Evolutionary conservation across 2,329 filamentous ascomycete genomes (phyloP).

Genomic region (Dactylonectria macrodidyma): DNA sequence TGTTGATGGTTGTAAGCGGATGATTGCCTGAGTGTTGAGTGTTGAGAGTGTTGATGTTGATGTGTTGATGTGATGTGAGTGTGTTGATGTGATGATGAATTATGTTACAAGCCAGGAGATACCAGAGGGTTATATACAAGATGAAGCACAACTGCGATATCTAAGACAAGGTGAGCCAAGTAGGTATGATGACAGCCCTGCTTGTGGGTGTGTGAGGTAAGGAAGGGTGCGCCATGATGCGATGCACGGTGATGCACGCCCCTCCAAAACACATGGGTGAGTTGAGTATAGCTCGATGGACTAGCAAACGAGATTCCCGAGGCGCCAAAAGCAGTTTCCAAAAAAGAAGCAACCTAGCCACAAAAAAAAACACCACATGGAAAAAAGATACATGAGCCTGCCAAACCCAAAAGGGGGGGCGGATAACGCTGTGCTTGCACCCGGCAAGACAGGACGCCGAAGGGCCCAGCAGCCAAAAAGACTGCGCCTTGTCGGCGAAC

Average conservation of each 20-base stretch:
- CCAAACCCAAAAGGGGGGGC: slow-evolving; percentile 27
- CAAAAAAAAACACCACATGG: neutral
- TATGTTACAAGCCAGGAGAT: slow-evolving; percentile 16
- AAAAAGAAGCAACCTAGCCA: slow-evolving; percentile 40
- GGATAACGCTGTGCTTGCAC: neutral
- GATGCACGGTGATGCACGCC: slow-evolving; percentile 12
- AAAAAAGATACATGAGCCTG: neutral
- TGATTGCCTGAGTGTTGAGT: slow-evolving; percentile 13
- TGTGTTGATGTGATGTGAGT: slow-evolving; percentile 14
- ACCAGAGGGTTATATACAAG: slow-evolving; percentile 28
- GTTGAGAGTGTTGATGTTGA: slow-evolving; percentile 9
- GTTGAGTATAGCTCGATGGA: neutral
- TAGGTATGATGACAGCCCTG: neutral
- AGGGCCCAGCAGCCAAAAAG: neutral
- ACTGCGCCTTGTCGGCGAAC: slow-evolving; percentile 37
- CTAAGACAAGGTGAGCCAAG: neutral
- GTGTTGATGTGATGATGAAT: slow-evolving; percentile 30
- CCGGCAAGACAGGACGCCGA: neutral
- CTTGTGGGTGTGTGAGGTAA: slow-evolving; percentile 3
- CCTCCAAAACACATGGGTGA: slow-evolving; percentile 2
- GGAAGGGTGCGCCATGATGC: slow-evolving; percentile 1
- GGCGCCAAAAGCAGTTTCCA: slow-evolving; percentile 32
- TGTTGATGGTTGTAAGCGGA: slow-evolving; percentile 11
- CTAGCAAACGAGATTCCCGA: neutral
- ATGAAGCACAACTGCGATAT: slow-evolving; percentile 20